These are phyloP conservation scores for Trichoderma gamsii DNA, from an alignment of 495 filamentous ascomycete genomes.

Conservation along the genomic window DNA sequence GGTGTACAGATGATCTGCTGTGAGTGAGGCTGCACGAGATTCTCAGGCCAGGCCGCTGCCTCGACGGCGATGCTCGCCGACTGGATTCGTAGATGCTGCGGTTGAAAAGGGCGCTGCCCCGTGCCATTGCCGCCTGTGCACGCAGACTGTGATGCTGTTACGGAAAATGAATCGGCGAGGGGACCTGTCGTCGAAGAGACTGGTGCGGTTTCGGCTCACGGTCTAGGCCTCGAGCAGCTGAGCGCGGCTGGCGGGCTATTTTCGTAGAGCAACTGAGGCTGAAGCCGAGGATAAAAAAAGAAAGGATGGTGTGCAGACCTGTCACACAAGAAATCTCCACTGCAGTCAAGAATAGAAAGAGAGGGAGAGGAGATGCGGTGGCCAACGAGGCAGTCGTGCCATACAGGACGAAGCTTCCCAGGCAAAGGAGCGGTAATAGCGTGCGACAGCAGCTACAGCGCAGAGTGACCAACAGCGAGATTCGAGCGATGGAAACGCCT, in stretches of 20 bases:
- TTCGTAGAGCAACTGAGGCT: background rate
- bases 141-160: background rate
- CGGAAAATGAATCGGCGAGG: background rate
- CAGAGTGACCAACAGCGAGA: background rate
- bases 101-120: constrained; percentile 4
- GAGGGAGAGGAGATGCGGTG: no score
- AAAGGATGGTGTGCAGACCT: background rate
- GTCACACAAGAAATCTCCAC: background rate
- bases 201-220: background rate
- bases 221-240: background rate
- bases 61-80: background rate
- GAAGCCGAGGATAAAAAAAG: background rate
- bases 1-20: background rate
- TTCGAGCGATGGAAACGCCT: background rate
- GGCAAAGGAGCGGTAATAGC: constrained; percentile 4
- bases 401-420: background rate
- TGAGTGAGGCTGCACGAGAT: background rate
- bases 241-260: background rate
- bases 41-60: background rate
- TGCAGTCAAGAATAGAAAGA: background rate
- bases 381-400: background rate
- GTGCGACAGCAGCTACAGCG: background rate
- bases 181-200: background rate
- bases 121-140: constrained; percentile 13
- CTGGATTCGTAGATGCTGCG: background rate